phyloP scores from a whole-genome alignment of 192 early-diverging fungal species.

The Glomus cerebriforme region DNA sequence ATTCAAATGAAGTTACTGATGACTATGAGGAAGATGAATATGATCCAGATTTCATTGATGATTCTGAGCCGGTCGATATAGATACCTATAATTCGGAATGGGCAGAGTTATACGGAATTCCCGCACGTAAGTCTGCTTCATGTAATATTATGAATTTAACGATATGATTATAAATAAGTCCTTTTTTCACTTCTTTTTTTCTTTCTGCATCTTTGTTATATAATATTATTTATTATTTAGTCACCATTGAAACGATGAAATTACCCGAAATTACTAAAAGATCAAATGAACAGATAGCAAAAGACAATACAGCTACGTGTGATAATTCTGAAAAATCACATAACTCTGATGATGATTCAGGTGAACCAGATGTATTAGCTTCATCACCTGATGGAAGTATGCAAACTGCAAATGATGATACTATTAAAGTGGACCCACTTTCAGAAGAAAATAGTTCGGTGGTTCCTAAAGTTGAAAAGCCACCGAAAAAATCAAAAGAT shows the following conservation, averaged over 20 bases:
- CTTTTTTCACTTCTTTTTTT: too few relatives aligned
- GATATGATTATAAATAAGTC: neutral
- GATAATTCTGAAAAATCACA: neutral
- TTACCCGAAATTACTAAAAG: neutral
- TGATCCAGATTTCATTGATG: conserved; percentile 10
- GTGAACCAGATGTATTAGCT: neutral
- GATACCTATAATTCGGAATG: neutral
- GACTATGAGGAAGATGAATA: neutral
- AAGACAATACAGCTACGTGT: neutral
- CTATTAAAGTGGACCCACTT: neutral
- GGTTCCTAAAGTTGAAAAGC: neutral
- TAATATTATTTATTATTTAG: neutral
- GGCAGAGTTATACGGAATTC: neutral
- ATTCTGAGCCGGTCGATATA: neutral
- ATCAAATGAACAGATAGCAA: neutral
- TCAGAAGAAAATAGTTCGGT: neutral
- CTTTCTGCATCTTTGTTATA: too few relatives aligned
- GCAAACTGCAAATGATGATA: neutral
- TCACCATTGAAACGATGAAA: neutral
- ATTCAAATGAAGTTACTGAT: neutral
- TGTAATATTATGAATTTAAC: neutral
- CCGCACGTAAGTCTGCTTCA: neutral
- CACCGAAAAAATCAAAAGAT: neutral
- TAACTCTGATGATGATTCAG: neutral
- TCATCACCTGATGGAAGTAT: neutral